These are phyloP conservation scores for Fraxinus nigra DNA, from an alignment of 305 asterid species.

Conservation along the genomic window DNA sequence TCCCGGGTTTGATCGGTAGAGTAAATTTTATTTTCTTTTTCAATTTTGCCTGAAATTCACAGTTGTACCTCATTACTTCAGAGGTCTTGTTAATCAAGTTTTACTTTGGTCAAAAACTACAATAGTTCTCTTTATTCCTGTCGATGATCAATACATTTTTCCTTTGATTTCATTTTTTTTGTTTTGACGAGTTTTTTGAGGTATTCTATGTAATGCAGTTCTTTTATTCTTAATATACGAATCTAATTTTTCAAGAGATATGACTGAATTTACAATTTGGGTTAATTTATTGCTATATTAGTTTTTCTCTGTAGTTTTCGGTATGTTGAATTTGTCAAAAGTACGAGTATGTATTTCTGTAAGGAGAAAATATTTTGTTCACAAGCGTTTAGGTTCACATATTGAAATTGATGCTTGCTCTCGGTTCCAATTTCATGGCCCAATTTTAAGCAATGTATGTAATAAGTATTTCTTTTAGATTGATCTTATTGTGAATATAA, in stretches of 20 bases:
- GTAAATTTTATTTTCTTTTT: not conserved
- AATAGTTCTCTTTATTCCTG: not conserved
- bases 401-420: not conserved
- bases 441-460: not conserved
- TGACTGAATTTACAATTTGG: not conserved
- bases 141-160: not conserved
- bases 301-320: not conserved
- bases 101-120: not conserved
- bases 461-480: not conserved
- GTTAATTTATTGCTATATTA: not conserved
- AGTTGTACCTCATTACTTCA: conserved; percentile 26
- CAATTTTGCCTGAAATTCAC: not conserved
- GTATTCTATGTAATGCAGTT: not conserved
- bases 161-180: not conserved
- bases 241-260: not conserved
- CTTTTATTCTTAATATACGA: not conserved
- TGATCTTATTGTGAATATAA: conserved; percentile 21
- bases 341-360: not conserved
- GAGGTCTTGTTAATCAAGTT: conserved; percentile 16
- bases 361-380: not conserved
- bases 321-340: not conserved
- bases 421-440: not conserved
- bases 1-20: not conserved
- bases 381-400: not conserved
- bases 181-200: not conserved